Conservation (phyloP, 306 rosid species). For the Hippophae tibetana region DNA sequence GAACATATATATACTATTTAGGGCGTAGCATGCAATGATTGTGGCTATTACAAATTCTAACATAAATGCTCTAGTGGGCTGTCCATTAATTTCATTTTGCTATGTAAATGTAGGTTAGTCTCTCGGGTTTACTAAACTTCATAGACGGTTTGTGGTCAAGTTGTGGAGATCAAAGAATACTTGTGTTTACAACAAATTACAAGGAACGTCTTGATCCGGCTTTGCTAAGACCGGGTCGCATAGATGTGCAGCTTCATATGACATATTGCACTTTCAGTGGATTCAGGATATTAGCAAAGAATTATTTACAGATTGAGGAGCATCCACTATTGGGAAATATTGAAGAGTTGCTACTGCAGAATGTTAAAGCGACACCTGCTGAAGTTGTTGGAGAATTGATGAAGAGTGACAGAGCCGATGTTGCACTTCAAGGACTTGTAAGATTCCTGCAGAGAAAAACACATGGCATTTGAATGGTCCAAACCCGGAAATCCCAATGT, state of each 20-base stretch:
- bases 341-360: slow-evolving; percentile 14
- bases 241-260: slow-evolving; percentile 52
- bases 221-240: slow-evolving; percentile 46
- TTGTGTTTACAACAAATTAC: slow-evolving; percentile 40
- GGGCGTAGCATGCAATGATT: background rate
- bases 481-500: too few species aligned
- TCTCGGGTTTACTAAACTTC: slow-evolving; percentile 50
- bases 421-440: slow-evolving; percentile 40
- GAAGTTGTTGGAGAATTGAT: slow-evolving; percentile 50
- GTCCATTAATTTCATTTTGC: background rate
- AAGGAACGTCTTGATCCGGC: slow-evolving; percentile 47
- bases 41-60: background rate
- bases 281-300: slow-evolving; percentile 35
- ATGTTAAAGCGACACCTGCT: slow-evolving; percentile 43
- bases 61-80: background rate
- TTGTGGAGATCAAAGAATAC: slow-evolving; percentile 46
- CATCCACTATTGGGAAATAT: slow-evolving; percentile 27
- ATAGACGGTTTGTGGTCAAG: slow-evolving; percentile 58
- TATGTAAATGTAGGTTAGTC: slow-evolving; percentile 27
- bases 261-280: slow-evolving; percentile 35
- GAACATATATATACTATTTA: too few species aligned
- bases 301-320: slow-evolving; percentile 34
- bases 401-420: slow-evolving; percentile 27
- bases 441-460: slow-evolving; percentile 25
- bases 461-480: too few species aligned